Evolutionary conservation across 495 filamentous ascomycete genomes (phyloP).

Genomic region (Pseudotulostoma volvatum): DNA sequence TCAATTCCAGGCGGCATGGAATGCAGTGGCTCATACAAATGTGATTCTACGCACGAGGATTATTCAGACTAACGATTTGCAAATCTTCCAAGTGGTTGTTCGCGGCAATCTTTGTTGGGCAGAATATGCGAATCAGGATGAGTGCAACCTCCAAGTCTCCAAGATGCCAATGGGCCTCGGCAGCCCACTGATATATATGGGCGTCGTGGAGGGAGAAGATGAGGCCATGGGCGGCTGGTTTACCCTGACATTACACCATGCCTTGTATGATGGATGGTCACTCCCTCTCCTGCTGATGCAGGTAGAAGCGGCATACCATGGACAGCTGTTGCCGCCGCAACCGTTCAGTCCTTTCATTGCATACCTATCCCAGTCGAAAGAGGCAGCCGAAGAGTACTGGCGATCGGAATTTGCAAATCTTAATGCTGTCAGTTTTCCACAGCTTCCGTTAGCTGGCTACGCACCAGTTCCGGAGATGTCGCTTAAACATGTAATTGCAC

Average conservation of each 20-base stretch:
- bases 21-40: conserved; percentile 13
- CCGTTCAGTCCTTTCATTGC: conserved; percentile 11
- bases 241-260: conserved; percentile 8
- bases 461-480: not conserved
- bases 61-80: conserved; percentile 12
- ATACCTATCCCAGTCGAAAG: conserved; percentile 9
- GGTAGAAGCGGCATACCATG: not conserved
- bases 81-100: conserved; percentile 34
- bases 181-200: conserved; percentile 24
- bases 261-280: conserved; percentile 9
- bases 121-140: not conserved
- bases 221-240: conserved; percentile 1
- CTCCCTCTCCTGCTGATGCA: conserved; percentile 2
- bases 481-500: conserved; percentile 22
- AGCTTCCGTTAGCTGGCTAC: conserved; percentile 15
- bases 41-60: conserved; percentile 31
- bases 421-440: conserved; percentile 28
- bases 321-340: not conserved
- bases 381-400: conserved; percentile 13
- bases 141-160: not conserved
- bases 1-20: conserved; percentile 26
- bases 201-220: conserved; percentile 8
- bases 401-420: conserved; percentile 23
- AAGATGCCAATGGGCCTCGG: conserved; percentile 22
- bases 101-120: conserved; percentile 25